phyloP scores from a whole-genome alignment of 768 basidiomycete genomes.

The Lepiota venenata region DNA sequence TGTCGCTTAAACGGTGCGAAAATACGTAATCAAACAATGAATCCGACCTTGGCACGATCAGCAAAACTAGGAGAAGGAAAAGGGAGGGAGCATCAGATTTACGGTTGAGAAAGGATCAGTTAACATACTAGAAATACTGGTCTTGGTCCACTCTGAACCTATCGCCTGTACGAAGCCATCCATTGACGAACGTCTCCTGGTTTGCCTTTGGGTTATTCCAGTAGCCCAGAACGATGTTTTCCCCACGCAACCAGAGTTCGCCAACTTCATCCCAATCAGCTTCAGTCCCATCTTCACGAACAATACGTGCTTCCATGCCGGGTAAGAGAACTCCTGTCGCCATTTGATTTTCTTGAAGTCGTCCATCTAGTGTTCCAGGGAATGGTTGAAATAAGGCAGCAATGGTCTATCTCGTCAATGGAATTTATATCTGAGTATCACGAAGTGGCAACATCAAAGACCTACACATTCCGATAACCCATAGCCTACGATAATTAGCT shows the following conservation, averaged over 20 bases:
- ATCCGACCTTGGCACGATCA: conserved; percentile 64
- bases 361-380: conserved; percentile 42
- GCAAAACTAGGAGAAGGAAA: conserved; percentile 46
- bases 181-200: conserved; percentile 58
- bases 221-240: conserved; percentile 61
- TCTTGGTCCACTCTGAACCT: conserved; percentile 55
- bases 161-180: conserved; percentile 78
- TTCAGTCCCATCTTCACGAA: conserved; percentile 54
- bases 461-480: conserved; percentile 68
- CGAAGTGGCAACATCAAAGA: background rate
- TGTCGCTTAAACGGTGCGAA: background rate
- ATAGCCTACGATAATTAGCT: conserved; percentile 43
- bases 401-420: conserved; percentile 44
- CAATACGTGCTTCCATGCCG: conserved; percentile 56
- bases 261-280: conserved; percentile 57
- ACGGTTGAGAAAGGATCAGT: background rate
- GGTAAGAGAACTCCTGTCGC: conserved; percentile 60
- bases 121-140: conserved; percentile 60
- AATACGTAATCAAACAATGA: background rate
- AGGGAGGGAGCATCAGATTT: conserved; percentile 1
- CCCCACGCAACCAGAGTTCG: conserved; percentile 57
- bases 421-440: background rate
- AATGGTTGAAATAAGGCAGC: conserved; percentile 38
- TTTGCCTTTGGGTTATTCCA: conserved; percentile 68
- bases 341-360: conserved; percentile 32